These are phyloP conservation scores for Solanum appendiculatum DNA, from an alignment of 257 asterid genomes.

Conservation along the genomic window DNA sequence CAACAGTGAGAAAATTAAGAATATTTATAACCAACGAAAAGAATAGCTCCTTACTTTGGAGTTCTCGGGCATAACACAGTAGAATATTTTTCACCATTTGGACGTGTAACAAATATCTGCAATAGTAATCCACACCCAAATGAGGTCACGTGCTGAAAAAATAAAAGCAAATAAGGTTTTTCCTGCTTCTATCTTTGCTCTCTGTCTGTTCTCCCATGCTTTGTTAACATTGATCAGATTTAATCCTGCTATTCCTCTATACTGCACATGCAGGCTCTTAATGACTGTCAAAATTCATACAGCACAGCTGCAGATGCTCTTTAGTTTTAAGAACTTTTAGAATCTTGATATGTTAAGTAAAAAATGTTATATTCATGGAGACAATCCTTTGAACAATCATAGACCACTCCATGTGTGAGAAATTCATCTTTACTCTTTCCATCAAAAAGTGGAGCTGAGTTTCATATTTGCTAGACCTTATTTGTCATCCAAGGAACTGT, in stretches of 20 bases:
- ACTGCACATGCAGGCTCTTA: not conserved
- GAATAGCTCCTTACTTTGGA: constrained; percentile 42
- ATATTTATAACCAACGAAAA: not conserved
- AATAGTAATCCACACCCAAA: constrained; percentile 1
- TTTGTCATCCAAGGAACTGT: not conserved
- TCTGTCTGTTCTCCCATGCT: not conserved
- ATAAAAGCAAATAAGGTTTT: not conserved
- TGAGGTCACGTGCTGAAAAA: not conserved
- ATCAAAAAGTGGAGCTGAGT: not conserved
- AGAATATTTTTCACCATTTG: constrained; percentile 58
- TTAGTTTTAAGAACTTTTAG: not conserved
- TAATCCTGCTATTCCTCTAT: not conserved
- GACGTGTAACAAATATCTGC: constrained; percentile 82
- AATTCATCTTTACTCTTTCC: not conserved
- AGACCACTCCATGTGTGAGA: not conserved
- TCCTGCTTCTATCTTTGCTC: not conserved
- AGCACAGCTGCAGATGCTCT: not conserved
- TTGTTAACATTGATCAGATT: not conserved
- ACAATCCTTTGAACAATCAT: not conserved
- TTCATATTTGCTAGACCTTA: not conserved
- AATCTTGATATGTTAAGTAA: not conserved
- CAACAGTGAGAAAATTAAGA: not conserved
- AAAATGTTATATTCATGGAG: not conserved
- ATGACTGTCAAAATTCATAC: not conserved
- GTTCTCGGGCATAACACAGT: constrained; percentile 70